Conservation (phyloP, 2,329 filamentous ascomycete species). For the Xenosphaeropsis pyriputrescens region DNA sequence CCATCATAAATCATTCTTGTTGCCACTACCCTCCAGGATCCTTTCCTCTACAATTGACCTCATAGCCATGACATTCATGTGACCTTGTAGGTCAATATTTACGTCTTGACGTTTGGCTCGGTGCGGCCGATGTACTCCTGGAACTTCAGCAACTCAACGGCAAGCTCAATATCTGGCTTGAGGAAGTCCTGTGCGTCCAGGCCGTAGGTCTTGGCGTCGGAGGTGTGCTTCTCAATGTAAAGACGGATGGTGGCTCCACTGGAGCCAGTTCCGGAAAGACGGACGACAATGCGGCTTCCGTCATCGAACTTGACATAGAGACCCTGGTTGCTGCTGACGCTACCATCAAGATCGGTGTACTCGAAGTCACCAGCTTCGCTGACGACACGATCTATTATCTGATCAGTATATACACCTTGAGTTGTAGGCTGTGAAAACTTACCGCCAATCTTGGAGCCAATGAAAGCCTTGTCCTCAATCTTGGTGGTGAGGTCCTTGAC, state of each 20-base stretch:
- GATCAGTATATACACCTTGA: neutral
- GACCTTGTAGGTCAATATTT: conserved; percentile 15
- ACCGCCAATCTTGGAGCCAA: conserved; percentile 71
- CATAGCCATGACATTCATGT: too few species aligned
- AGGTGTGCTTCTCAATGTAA: conserved; percentile 93
- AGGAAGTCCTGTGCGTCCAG: conserved; percentile 88
- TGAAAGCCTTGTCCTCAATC: conserved; percentile 58
- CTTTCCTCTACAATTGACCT: too few species aligned
- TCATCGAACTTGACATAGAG: conserved; percentile 91
- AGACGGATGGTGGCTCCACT: conserved; percentile 92
- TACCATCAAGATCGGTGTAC: conserved; percentile 97
- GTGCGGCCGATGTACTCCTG: conserved; percentile 87
- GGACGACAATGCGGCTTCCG: conserved; percentile 87
- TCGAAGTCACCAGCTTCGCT: conserved; percentile 89
- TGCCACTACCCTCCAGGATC: too few species aligned
- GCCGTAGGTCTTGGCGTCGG: conserved; percentile 61
- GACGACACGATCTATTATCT: conserved; percentile 54
- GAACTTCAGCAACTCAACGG: conserved; percentile 76
- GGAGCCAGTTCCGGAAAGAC: conserved; percentile 87
- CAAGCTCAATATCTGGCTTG: conserved; percentile 75
- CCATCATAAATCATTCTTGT: too few species aligned
- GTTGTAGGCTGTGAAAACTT: conserved; percentile 8
- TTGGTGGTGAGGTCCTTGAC: conserved; percentile 67
- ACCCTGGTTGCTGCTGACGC: conserved; percentile 89
- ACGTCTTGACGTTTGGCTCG: conserved; percentile 95